These are phyloP conservation scores for Phytopythium chamaehyphon DNA, from an alignment of 352 stramenopile species.

Conservation along the genomic window DNA sequence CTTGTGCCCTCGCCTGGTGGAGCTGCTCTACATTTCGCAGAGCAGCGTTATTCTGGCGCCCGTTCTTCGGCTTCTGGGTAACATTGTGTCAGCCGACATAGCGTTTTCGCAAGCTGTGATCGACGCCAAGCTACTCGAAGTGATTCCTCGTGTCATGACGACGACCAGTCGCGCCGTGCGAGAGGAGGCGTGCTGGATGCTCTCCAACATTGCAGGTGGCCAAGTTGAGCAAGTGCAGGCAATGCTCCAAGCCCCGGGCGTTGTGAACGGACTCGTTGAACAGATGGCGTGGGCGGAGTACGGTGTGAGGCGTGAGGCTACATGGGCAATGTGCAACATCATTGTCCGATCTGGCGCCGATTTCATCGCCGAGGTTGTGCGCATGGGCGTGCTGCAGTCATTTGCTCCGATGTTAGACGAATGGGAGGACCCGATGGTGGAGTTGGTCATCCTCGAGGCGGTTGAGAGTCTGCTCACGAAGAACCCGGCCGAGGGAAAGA, in stretches of 20 bases:
- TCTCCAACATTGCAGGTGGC: slow-evolving; percentile 80
- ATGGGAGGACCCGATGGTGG: slow-evolving; percentile 82
- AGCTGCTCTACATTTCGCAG: slow-evolving; percentile 81
- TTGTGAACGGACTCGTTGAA: slow-evolving; percentile 64
- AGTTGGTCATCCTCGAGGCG: slow-evolving; percentile 81
- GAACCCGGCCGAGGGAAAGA: slow-evolving; percentile 46
- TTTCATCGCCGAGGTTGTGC: slow-evolving; percentile 61
- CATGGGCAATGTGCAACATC: slow-evolving; percentile 85
- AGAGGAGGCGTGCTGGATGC: slow-evolving; percentile 86
- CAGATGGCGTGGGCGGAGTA: slow-evolving; percentile 88
- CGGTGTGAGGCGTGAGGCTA: slow-evolving; percentile 78
- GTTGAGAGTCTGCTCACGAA: slow-evolving; percentile 73
- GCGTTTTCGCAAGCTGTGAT: slow-evolving; percentile 72
- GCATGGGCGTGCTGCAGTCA: slow-evolving; percentile 67
- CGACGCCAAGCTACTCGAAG: slow-evolving; percentile 71
- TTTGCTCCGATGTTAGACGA: slow-evolving; percentile 76
- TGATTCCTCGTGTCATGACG: slow-evolving; percentile 79
- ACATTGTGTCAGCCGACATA: slow-evolving; percentile 82
- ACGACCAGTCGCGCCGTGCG: slow-evolving; percentile 75
- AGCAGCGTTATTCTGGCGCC: slow-evolving; percentile 80
- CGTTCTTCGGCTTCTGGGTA: slow-evolving; percentile 69
- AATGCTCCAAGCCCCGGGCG: slow-evolving; percentile 66
- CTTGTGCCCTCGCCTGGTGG: slow-evolving; percentile 68
- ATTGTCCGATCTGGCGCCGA: slow-evolving; percentile 63
- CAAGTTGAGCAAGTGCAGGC: slow-evolving; percentile 70